Base-by-base conservation (phyloP, 2,329 filamentous ascomycete genomes). In the Beauveria rudraprayagi region DNA sequence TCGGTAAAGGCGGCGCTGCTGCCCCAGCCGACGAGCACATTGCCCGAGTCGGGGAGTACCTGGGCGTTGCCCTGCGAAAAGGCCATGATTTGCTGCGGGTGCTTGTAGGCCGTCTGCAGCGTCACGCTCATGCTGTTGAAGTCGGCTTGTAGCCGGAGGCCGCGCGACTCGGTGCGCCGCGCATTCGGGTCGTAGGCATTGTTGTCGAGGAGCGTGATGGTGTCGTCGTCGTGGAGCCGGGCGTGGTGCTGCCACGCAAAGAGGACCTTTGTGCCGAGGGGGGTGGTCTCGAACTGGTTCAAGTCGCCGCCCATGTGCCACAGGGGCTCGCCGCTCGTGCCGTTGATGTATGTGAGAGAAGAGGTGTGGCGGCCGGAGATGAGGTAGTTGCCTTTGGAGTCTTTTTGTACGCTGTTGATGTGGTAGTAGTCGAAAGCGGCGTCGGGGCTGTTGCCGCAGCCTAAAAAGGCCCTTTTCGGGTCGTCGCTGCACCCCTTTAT, bases 21-120 rank as follows among this genome's bases (percentile, higher is more conserved):
- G 5, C 83, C 82, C 82, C 82, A 86, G 63, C 81, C 81, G 51
- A 85, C 77, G 52, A 84, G 70, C 9, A 76, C 76, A 61, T 82
- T 79, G 40, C 79, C 79, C 56, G 77, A 77, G 0, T 78, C 75
- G 0, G 26, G 17, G 0, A 85, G 74, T 11, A 81, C 66, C 63
- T 86, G 82, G 37, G 79, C 77, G 52, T 71, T 74, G n/a, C 75
- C 74, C 64, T 77, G 75, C 0, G 80, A 82, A 56, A 77, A 79
- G 28, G 79, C 76, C 1, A 78, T 70, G 9, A 83, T 71, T 7
- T 72, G 70, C 61, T 82, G 78, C 0, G 80, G 79, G 0, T 79
- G 77, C 41, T 74, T 72, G 70, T 78, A 82, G 22, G 73, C 75
- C 55, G 76, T 75, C 24, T 80, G 70, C 53, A 78, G 72, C 2